These are phyloP conservation scores for Cerrena zonata DNA, from an alignment of 1,284 basidiomycete species.

Conservation along the genomic window DNA sequence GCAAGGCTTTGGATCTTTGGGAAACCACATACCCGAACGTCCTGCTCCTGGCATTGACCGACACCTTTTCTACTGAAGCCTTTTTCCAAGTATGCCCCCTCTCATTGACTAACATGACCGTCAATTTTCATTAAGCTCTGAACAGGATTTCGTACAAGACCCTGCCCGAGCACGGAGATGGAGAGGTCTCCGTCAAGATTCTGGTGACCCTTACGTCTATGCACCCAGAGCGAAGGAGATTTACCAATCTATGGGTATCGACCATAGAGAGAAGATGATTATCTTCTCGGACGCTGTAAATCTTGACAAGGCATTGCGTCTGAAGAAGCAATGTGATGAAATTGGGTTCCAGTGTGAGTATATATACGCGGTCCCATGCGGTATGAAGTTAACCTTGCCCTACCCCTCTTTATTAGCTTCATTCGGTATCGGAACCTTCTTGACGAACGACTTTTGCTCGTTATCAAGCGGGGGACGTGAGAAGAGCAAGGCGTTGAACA, in stretches of 20 bases:
- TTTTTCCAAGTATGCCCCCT: constrained; percentile 64
- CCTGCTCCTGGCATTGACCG: constrained; percentile 74
- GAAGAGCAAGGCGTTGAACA: constrained; percentile 80
- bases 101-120: background rate
- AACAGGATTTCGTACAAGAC: constrained; percentile 57
- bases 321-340: constrained; percentile 69
- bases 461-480: constrained; percentile 47
- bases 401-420: constrained; percentile 38
- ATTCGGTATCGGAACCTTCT: constrained; percentile 87
- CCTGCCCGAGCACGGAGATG: constrained; percentile 63
- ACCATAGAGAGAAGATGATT: constrained; percentile 62
- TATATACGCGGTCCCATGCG: too few relatives aligned
- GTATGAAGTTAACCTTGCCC: background rate
- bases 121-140: background rate
- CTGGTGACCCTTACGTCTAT: constrained; percentile 79
- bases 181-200: constrained; percentile 86
- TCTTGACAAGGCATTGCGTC: constrained; percentile 61
- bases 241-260: constrained; percentile 63
- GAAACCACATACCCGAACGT: constrained; percentile 65
- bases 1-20: constrained; percentile 76
- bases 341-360: constrained; percentile 67
- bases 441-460: constrained; percentile 82
- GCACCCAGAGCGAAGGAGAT: constrained; percentile 66
- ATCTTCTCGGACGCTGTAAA: constrained; percentile 81
- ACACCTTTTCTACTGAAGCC: constrained; percentile 82